Percentiles rank a stretch among this genome's conserved stretches.
Conservation (phyloP, 257 asterid genomes). For the Coffea eugenioides region DNA sequence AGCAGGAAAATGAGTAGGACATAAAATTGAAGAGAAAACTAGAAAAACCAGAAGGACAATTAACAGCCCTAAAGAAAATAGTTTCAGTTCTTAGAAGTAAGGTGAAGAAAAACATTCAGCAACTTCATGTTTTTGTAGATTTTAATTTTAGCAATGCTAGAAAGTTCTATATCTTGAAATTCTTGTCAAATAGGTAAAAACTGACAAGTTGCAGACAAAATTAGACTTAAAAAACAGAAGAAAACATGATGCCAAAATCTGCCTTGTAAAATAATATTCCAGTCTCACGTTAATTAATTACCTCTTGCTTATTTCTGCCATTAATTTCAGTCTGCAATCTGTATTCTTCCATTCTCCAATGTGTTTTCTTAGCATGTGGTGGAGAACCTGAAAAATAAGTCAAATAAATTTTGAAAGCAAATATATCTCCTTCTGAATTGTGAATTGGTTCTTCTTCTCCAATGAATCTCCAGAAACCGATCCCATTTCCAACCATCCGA, state of each 20-base stretch:
- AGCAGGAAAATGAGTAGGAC: no score
- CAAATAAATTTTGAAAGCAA: conserved; percentile 26
- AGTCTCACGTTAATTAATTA: background rate
- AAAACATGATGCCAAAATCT: background rate
- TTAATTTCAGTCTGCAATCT: background rate
- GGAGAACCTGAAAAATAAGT: conserved; percentile 12
- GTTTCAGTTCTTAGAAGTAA: background rate
- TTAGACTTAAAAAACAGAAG: no score
- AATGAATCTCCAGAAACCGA: conserved; percentile 29
- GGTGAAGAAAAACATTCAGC: background rate
- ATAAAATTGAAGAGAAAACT: no score
- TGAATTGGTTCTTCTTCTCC: conserved; percentile 27
- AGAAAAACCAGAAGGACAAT: background rate
- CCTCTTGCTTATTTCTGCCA: conserved; percentile 3
- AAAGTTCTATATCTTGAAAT: background rate
- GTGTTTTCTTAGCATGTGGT: conserved; percentile 15
- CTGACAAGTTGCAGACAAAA: background rate
- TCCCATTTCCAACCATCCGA: conserved; percentile 17
- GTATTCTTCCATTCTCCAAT: conserved; percentile 37
- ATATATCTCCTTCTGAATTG: conserved; percentile 19
- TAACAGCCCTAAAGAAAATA: background rate
- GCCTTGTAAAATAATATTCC: background rate
- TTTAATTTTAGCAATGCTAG: background rate
- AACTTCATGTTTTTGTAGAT: background rate
- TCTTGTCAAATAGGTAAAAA: background rate